Base-by-base conservation (phyloP, 441 rosid species). In the Corymbia citriodora region DNA sequence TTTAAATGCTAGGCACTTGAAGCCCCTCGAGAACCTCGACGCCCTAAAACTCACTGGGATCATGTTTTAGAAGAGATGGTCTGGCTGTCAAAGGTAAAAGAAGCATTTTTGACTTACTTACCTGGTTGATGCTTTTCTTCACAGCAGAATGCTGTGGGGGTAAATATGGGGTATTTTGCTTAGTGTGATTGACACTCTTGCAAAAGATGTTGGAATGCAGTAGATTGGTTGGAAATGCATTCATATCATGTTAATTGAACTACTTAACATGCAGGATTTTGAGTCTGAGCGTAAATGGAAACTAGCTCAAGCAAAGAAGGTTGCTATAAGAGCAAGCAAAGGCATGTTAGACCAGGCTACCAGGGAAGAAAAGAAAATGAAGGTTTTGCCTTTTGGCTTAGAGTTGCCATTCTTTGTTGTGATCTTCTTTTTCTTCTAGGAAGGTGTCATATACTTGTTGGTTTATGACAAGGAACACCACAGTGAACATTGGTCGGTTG, bases 281-380 rank as follows among this genome's bases (percentile, higher is more conserved):
- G 99, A 97, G 96, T 94, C 99, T 48, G 99, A 98, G 96, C 96
- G 99, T 94, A 98, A 98, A 93, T 98, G 99, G 99, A 98, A 98
- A 94, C 91, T 98, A 94, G 93, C 96, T 89, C 99, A 97, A 92
- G 99, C 99, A 19, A 98, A 97, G 94, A 98, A 93, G 93, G 99
- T 96, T 93, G 99, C 99, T 90, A 91, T 97, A 93, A 96, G 96
- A 91, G 99, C 99, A 89, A 97, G 99, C 94, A 98, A 96, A 94
- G 99, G 99, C 92, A 96, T 97, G 98, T 15, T 97, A 92, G 99
- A 98, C 94, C 99, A 94, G 89, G 98, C 98, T 87, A 96, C 97
- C 88, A 94, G 98, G 89, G 99, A 96, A 92, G 99, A 97, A 93
- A 98, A 93, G 95, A 98, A 98, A 95, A 92, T 95, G 92, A 98